Evolutionary conservation across 768 basidiomycete genomes (phyloP).

Genomic region (Russula brevipes): DNA sequence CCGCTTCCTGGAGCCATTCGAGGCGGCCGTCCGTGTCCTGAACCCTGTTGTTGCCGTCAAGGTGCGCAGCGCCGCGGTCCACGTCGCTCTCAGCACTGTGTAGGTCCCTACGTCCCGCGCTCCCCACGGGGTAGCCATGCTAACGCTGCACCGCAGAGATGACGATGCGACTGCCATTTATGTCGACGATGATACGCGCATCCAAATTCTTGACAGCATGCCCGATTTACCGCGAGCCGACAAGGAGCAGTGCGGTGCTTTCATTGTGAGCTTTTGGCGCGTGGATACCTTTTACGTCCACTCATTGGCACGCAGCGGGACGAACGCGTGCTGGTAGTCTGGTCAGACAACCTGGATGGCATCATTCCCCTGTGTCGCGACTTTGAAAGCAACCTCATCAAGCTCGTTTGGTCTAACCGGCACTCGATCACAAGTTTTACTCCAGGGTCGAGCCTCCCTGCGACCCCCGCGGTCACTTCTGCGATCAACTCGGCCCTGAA

Average conservation of each 20-base stretch:
- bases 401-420: slow-evolving; percentile 62
- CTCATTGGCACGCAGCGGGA: slow-evolving; percentile 50
- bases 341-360: slow-evolving; percentile 77
- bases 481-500: slow-evolving; percentile 49
- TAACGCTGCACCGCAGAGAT: slow-evolving; percentile 35
- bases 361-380: slow-evolving; percentile 71
- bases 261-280: slow-evolving; percentile 50
- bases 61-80: slow-evolving; percentile 70
- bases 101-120: slow-evolving; percentile 34
- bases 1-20: slow-evolving; percentile 72
- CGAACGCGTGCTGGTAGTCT: slow-evolving; percentile 76
- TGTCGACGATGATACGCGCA: slow-evolving; percentile 75
- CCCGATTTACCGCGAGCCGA: slow-evolving; percentile 65
- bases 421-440: slow-evolving; percentile 20
- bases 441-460: slow-evolving; percentile 35
- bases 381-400: slow-evolving; percentile 74
- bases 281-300: not conserved
- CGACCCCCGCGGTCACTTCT: slow-evolving; percentile 34
- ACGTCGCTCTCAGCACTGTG: slow-evolving; percentile 70
- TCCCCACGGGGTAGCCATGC: not conserved
- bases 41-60: slow-evolving; percentile 87
- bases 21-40: slow-evolving; percentile 65
- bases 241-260: slow-evolving; percentile 89
- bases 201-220: slow-evolving; percentile 78
- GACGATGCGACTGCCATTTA: slow-evolving; percentile 59